Evolutionary conservation across 441 rosid genomes (phyloP).

Genomic region (Hura crepitans): DNA sequence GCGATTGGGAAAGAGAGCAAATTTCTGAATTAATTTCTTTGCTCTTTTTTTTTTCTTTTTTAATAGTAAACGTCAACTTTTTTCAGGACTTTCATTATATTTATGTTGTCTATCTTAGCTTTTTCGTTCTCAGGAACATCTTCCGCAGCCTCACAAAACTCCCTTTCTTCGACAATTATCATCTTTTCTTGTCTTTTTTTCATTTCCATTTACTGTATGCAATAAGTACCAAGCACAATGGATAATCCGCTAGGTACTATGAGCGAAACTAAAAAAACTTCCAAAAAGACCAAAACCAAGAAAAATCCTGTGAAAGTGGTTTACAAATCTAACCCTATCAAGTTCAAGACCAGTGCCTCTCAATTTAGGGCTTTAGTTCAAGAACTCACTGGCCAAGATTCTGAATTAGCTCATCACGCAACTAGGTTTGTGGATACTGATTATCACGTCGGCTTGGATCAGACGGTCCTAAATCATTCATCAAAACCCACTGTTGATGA

Average conservation of each 20-base stretch:
- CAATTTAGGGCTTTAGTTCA: conserved; percentile 52
- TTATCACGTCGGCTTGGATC: conserved; percentile 15
- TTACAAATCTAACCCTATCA: conserved; percentile 61
- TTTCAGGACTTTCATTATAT: too few relatives aligned
- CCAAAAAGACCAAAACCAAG: conserved; percentile 26
- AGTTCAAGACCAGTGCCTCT: conserved; percentile 45
- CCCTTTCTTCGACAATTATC: not conserved
- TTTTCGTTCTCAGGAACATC: not conserved
- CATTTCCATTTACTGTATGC: not conserved
- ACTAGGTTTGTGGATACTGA: conserved; percentile 17
- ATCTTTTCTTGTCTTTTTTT: not conserved
- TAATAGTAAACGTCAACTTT: too few relatives aligned
- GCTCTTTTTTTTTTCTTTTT: too few relatives aligned
- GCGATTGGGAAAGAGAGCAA: too few relatives aligned
- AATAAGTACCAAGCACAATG: conserved; percentile 8
- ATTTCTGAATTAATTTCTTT: too few relatives aligned
- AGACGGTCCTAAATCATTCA: conserved; percentile 13
- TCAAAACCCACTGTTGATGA: not conserved
- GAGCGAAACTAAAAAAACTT: conserved; percentile 17
- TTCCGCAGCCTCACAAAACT: not conserved
- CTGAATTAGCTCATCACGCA: conserved; percentile 40
- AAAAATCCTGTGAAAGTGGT: conserved; percentile 49
- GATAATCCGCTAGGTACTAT: conserved; percentile 3
- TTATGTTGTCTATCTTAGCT: not conserved
- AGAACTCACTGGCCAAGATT: conserved; percentile 53